A percentile compares a stretch with the other conserved stretches of the same genome.
Conservation (phyloP, 306 rosid species). For the Dalbergia cochinchinensis region DNA sequence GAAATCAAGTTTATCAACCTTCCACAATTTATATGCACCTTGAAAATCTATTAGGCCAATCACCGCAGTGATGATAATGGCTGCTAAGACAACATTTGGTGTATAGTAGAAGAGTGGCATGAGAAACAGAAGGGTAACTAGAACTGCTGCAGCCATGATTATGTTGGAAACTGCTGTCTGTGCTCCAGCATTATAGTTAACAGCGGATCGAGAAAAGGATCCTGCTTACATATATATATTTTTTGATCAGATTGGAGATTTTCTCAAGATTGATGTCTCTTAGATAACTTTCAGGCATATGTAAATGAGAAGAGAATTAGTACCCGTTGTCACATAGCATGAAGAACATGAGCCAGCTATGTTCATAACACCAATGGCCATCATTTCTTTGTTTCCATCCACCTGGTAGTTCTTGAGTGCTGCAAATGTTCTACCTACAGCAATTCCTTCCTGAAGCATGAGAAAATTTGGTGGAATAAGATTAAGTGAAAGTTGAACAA, state of each 20-base stretch:
- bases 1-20: slow-evolving; percentile 95
- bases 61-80: slow-evolving; percentile 93
- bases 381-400: slow-evolving; percentile 99
- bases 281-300: slow-evolving; percentile 8
- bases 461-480: slow-evolving; percentile 15
- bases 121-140: slow-evolving; percentile 84
- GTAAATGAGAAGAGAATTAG: slow-evolving; percentile 25
- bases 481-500: slow-evolving; percentile 21
- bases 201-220: slow-evolving; percentile 94
- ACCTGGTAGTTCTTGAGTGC: slow-evolving; percentile 88
- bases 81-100: slow-evolving; percentile 85
- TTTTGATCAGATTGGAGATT: not conserved
- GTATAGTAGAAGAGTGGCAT: slow-evolving; percentile 95
- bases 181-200: slow-evolving; percentile 93
- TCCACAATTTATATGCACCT: slow-evolving; percentile 77
- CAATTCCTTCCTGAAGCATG: slow-evolving; percentile 86
- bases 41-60: slow-evolving; percentile 81
- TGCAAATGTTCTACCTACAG: slow-evolving; percentile 97
- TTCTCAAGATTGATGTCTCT: slow-evolving; percentile 32
- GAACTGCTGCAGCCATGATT: slow-evolving; percentile 89
- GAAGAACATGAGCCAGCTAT: slow-evolving; percentile 90
- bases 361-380: slow-evolving; percentile 95
- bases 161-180: slow-evolving; percentile 83
- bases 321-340: slow-evolving; percentile 92
- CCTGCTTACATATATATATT: slow-evolving; percentile 55